A percentile compares a stretch with the other conserved stretches of the same genome.
phyloP scores from a whole-genome alignment of 257 asterid genomes.

The Fraxinus anomala region DNA sequence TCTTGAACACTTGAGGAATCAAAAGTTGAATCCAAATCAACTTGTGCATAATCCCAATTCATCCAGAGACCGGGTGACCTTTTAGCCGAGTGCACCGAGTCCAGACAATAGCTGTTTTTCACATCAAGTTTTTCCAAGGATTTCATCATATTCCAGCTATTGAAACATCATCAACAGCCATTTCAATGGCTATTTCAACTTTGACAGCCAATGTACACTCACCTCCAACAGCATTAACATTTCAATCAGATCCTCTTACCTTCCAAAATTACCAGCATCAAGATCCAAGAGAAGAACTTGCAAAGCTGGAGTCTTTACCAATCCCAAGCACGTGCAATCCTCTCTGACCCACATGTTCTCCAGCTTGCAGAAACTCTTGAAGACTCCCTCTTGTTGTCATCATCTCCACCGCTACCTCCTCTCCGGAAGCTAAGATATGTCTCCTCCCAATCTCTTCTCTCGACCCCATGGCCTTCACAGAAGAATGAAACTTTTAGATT shows the following conservation, averaged over 20 bases:
- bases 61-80: background rate
- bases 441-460: constrained; percentile 74
- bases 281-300: constrained; percentile 28
- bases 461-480: constrained; percentile 84
- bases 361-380: constrained; percentile 90
- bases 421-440: constrained; percentile 67
- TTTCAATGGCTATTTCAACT: constrained; percentile 53
- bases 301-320: constrained; percentile 36
- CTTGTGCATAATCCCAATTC: background rate
- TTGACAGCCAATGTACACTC: constrained; percentile 25
- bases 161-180: background rate
- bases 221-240: constrained; percentile 17
- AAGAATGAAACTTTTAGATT: constrained; percentile 89
- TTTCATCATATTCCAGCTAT: background rate
- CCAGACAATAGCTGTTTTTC: background rate
- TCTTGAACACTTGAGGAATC: background rate
- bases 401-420: constrained; percentile 49
- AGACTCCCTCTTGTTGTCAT: constrained; percentile 54
- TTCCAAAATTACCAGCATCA: constrained; percentile 32
- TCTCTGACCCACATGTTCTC: constrained; percentile 86
- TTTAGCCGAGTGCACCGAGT: background rate
- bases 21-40: background rate
- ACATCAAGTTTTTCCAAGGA: constrained; percentile 1
- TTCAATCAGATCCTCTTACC: constrained; percentile 18
- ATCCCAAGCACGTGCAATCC: constrained; percentile 40